A percentile compares a stretch with the other conserved stretches of the same genome.
Conservation (phyloP, 2,329 filamentous ascomycete genomes). For the Fusarium tjaetaba region DNA sequence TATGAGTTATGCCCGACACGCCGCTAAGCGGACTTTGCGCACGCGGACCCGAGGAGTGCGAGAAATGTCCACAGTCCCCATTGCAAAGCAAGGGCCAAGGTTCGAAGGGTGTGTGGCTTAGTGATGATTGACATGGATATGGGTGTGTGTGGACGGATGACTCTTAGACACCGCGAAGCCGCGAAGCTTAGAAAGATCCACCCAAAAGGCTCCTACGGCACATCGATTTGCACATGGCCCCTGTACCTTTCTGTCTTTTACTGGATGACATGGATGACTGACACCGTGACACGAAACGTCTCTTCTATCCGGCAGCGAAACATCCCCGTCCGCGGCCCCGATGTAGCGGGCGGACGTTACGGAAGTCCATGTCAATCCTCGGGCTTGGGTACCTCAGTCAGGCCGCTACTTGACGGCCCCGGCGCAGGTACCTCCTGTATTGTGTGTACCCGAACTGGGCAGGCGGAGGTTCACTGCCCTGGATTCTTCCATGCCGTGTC, state of each 20-base stretch:
- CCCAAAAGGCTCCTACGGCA: constrained; percentile 20
- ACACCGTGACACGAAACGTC: not conserved
- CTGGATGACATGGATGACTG: not conserved
- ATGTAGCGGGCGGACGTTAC: constrained; percentile 1
- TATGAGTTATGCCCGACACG: constrained; percentile 43
- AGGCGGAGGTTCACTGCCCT: constrained; percentile 10
- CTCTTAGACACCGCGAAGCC: constrained; percentile 36
- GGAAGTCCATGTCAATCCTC: constrained; percentile 28
- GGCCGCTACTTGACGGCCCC: constrained; percentile 4
- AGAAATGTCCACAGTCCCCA: constrained; percentile 22
- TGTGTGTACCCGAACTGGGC: constrained; percentile 26
- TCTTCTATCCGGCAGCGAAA: constrained; percentile 1
- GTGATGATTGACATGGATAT: constrained; percentile 24
- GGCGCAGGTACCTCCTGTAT: constrained; percentile 19
- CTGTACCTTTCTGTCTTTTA: constrained; percentile 12
- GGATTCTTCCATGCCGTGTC: constrained; percentile 2
- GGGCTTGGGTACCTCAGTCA: constrained; percentile 32
- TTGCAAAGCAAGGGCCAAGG: constrained; percentile 1
- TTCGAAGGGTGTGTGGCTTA: constrained; percentile 29
- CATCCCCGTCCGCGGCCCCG: constrained; percentile 27
- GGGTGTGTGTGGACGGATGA: constrained; percentile 27
- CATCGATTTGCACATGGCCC: constrained; percentile 25
- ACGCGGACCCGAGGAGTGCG: constrained; percentile 47
- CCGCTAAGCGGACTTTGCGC: constrained; percentile 48
- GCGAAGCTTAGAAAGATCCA: constrained; percentile 29